These are phyloP conservation scores for Raffaelea ambrosiae DNA, from an alignment of 2,329 filamentous ascomycete genomes.

Conservation along the genomic window DNA sequence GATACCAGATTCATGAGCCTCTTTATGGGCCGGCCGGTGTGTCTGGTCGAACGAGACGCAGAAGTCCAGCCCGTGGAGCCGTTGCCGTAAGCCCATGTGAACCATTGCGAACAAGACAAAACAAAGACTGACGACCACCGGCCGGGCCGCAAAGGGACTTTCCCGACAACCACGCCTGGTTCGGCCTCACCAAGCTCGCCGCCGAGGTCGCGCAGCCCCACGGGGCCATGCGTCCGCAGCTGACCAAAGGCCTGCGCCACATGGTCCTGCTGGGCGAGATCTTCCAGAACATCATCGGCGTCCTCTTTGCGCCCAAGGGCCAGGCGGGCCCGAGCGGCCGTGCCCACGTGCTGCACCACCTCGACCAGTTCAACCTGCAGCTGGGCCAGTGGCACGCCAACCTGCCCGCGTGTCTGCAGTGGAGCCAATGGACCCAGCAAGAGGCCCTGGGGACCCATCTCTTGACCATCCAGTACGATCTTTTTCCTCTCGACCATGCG, in stretches of 20 bases:
- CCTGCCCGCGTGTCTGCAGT: background rate
- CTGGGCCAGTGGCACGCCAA: background rate
- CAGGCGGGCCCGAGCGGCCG: background rate
- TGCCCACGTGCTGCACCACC: background rate
- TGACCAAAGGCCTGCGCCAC: background rate
- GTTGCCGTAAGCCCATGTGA: background rate
- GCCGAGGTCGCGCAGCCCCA: background rate
- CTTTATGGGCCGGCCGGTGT: background rate
- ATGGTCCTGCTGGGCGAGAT: slow-evolving; percentile 1
- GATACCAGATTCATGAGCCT: slow-evolving; percentile 1
- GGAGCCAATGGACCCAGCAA: background rate
- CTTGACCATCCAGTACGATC: no score
- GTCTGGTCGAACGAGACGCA: slow-evolving; percentile 1
- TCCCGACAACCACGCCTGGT: background rate
- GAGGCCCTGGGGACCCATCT: background rate
- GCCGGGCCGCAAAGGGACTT: background rate
- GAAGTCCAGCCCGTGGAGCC: slow-evolving; percentile 1
- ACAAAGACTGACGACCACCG: no score
- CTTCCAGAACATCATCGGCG: background rate
- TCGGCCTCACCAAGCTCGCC: background rate
- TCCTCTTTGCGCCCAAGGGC: background rate
- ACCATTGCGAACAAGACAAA: background rate
- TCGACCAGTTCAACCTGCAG: background rate
- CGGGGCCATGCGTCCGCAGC: background rate
- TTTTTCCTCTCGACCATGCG: no score